Percentiles rank a stretch among this genome's conserved stretches.
phyloP scores from a whole-genome alignment of 495 filamentous ascomycete genomes.

The Penicillium cosmopolitanum region DNA sequence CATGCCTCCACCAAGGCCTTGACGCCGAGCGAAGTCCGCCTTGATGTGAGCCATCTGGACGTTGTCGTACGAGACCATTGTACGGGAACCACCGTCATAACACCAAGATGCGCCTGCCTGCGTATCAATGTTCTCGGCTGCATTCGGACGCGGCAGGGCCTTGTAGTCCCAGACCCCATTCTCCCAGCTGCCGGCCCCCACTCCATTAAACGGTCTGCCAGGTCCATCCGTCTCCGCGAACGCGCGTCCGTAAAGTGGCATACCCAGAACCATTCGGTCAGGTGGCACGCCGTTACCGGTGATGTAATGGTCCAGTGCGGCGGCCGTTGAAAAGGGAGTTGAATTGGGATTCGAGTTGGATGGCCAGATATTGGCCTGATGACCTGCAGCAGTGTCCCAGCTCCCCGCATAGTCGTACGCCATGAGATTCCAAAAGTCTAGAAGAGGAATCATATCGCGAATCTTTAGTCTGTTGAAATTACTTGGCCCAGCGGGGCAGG shows the following conservation, averaged over 20 bases:
- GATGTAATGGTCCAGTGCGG: slow-evolving; percentile 64
- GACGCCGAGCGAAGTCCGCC: slow-evolving; percentile 63
- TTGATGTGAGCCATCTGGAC: slow-evolving; percentile 63
- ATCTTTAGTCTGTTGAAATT: slow-evolving; percentile 74
- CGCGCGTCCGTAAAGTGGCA: slow-evolving; percentile 87
- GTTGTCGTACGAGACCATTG: slow-evolving; percentile 80
- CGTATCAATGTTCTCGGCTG: slow-evolving; percentile 41
- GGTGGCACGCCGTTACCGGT: slow-evolving; percentile 58
- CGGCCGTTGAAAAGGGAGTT: slow-evolving; percentile 58
- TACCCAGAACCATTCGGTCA: slow-evolving; percentile 77
- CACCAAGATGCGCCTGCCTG: slow-evolving; percentile 66
- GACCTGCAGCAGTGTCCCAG: slow-evolving; percentile 75
- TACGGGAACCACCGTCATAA: slow-evolving; percentile 61
- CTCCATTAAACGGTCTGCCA: slow-evolving; percentile 68
- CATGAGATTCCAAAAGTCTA: slow-evolving; percentile 86
- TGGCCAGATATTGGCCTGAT: slow-evolving; percentile 77
- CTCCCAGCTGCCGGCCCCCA: slow-evolving; percentile 72
- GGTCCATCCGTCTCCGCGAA: slow-evolving; percentile 76
- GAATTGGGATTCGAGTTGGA: slow-evolving; percentile 54
- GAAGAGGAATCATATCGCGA: slow-evolving; percentile 66
- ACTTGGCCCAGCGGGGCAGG: slow-evolving; percentile 59
- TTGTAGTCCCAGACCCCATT: slow-evolving; percentile 84
- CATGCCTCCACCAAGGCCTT: slow-evolving; percentile 80
- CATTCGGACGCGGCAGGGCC: slow-evolving; percentile 56
- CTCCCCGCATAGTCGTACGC: slow-evolving; percentile 80